Conservation (phyloP, 1,139 yeast genomes). For the Hemisphaericaspora xylofermentans region DNA sequence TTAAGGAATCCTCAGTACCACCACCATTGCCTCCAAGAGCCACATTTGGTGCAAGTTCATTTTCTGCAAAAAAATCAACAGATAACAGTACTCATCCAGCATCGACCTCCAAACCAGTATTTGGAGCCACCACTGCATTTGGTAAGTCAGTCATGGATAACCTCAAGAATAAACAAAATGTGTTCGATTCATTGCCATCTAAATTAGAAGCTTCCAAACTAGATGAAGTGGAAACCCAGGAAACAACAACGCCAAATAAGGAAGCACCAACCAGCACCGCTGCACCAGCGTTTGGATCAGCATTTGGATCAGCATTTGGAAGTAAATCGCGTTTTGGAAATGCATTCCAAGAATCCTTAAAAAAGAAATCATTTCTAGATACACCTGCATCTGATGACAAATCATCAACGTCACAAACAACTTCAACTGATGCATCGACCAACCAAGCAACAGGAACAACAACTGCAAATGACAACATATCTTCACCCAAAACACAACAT, state of each 20-base stretch:
- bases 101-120: constrained; percentile 28
- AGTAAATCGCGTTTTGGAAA: constrained; percentile 58
- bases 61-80: constrained; percentile 18
- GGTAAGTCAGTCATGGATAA: constrained; percentile 39
- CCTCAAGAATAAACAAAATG: constrained; percentile 27
- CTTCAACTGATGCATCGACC: constrained; percentile 14
- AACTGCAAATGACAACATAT: constrained; percentile 12
- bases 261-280: neutral
- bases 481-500: constrained; percentile 29
- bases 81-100: constrained; percentile 1
- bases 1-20: constrained; percentile 9
- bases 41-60: constrained; percentile 35
- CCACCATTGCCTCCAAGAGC: constrained; percentile 21
- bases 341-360: constrained; percentile 51
- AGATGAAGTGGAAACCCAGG: constrained; percentile 1
- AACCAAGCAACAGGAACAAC: neutral
- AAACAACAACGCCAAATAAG: no score
- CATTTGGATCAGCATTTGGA: constrained; percentile 45
- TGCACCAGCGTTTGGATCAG: neutral
- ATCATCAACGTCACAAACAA: constrained; percentile 10
- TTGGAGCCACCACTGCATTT: constrained; percentile 54
- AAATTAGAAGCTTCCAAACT: constrained; percentile 9
- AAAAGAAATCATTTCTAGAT: constrained; percentile 58
- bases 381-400: constrained; percentile 16
- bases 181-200: constrained; percentile 31